phyloP scores from a whole-genome alignment of 129 eudicot species.

The Solidago caesia region DNA sequence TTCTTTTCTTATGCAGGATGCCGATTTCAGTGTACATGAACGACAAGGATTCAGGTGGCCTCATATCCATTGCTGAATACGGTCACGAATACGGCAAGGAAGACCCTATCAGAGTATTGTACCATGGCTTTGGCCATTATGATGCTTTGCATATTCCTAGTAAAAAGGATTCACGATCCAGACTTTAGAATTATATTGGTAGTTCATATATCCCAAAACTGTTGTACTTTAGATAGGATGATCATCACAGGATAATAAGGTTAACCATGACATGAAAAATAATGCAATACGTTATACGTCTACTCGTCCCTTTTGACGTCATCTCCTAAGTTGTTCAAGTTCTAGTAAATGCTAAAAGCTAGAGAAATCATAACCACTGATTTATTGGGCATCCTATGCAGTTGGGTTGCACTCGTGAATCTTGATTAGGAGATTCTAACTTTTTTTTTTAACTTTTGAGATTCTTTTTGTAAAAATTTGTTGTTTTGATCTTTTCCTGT shows the following conservation, averaged over 20 bases:
- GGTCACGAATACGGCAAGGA: slow-evolving; percentile 87
- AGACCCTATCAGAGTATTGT: slow-evolving; percentile 71
- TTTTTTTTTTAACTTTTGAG: neutral
- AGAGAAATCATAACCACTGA: neutral
- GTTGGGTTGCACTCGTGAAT: neutral
- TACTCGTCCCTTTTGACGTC: neutral
- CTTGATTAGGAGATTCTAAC: slow-evolving; percentile 12
- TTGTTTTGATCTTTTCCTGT: slow-evolving; percentile 20
- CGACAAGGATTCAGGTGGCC: slow-evolving; percentile 73
- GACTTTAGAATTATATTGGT: slow-evolving; percentile 42
- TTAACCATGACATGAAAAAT: slow-evolving; percentile 26
- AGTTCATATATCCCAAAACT: neutral
- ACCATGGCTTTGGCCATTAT: slow-evolving; percentile 92
- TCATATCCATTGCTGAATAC: slow-evolving; percentile 92
- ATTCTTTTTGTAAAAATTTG: slow-evolving; percentile 2
- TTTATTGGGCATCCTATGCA: neutral
- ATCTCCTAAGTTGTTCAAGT: slow-evolving; percentile 11
- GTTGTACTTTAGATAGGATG: slow-evolving; percentile 22
- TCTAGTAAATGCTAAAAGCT: neutral
- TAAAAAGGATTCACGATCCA: slow-evolving; percentile 50
- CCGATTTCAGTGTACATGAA: slow-evolving; percentile 90
- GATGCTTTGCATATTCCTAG: slow-evolving; percentile 76
- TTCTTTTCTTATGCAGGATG: slow-evolving; percentile 53
- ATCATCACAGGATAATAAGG: slow-evolving; percentile 10
- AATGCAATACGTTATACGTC: slow-evolving; percentile 12